Base-by-base conservation (phyloP, 306 rosid genomes). In the Mimosa pudica region DNA sequence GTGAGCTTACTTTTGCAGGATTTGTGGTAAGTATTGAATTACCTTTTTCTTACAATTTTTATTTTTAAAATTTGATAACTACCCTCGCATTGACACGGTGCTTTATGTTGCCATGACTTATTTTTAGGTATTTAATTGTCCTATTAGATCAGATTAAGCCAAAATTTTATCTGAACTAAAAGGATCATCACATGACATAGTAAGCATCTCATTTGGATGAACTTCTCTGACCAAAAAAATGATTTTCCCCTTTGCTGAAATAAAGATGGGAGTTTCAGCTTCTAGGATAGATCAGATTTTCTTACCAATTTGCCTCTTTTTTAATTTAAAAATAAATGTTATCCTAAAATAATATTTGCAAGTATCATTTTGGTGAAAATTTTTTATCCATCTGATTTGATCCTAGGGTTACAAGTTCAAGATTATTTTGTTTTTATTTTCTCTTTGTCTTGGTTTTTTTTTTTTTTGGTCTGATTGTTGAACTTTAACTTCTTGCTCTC, bases 131-230 rank as follows among this genome's bases (percentile, higher is more conserved):
- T 24, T 24, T 24, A 24, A 24, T 24, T 24, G 30, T 24, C 30
- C 30, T 75, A 95, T 95, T 83, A 89, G 99, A 81, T 85, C 91
- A 55, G 99, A 95, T 89, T 95, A 98, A 69, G 99, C 96, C 49
- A 51, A 82, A 64, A 76, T 95, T 71, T 83, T 95, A 82, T 90
- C 94, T 75, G 99, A 88, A 81, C 87, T 95, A 79, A 91, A 91
- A 86, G 88, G 75, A 83, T 91, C 99, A 11, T 95, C 99, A 7
- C 99, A 95, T 86, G 99, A 95, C 86, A 84, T 95, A 96, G 99
- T 95, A 91, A 79, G 91, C 80, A 45, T 68, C 12, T 68, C 33
- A 17, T 76, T 41, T 45, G 68, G 66, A 44, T 81, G 67, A 72
- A 44, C 38, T 78, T 78, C 67, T 69, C 71, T 78, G 79, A 41